Base-by-base conservation (phyloP, 2,329 filamentous ascomycete species). In the Fusarium ramigenum region DNA sequence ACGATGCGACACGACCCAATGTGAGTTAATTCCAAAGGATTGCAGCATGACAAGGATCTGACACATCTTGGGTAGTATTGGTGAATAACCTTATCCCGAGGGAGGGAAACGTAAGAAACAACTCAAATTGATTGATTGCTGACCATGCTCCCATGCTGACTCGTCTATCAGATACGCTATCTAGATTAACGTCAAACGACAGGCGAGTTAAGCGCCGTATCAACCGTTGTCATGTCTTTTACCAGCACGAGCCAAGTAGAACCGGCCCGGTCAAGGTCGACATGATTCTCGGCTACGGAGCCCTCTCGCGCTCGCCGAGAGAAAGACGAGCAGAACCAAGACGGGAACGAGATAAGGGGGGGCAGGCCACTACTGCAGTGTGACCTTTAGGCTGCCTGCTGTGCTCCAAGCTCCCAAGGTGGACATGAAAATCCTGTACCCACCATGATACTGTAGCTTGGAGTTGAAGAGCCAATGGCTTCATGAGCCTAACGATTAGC, bases 291-390 rank as follows among this genome's bases (percentile, higher is more conserved):
- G 53, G 58, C 37, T 61, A 56, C 59, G 47, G 39, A 54, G 36
- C 50, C 37, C 43, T 57, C 44, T 74, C 70, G 70, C 66, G 40
- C 54, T 74, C 54, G 62, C 70, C 70, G 70, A 70, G 60, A 56
- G n/a, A 49, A 53, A 56, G 43, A 53, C 56, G 62, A 52, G 39
- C 50, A 56, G 46, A 25, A 62, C 63, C 42, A 68, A 68, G 56
- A 61, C 63, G 68, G 71, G 52, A 74, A 60, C 53, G 39, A 74
- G 67, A 72, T 65, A 74, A 49, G 28, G 64, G 62, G 62, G 62
- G 60, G 67, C 43, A 66, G 63, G 54, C 25, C 36, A 54, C 49
- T 66, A 69, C 64, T 50, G 44, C 42, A 32, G 53, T 60, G 46
- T 42, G 50, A 54, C 36, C 36, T 18, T 54, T 54, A 42, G 50